Base-by-base conservation (phyloP, 352 stramenopile species). In the Pythium folliculosum region DNA sequence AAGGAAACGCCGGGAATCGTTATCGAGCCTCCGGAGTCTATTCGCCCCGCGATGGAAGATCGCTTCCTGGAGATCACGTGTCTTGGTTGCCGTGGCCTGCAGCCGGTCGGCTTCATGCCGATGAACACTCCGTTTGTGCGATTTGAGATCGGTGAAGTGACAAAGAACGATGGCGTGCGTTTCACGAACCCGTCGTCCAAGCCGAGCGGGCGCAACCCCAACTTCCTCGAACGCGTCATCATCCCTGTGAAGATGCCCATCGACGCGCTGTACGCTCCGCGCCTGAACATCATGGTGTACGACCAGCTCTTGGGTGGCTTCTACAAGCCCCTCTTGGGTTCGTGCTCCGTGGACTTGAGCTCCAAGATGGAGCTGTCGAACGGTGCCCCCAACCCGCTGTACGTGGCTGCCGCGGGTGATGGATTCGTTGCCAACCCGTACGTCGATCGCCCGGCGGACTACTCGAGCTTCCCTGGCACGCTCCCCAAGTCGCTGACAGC, bases 181-280 rank as follows among this genome's bases (percentile, higher is more conserved):
- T 84, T 89, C 55, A 94, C 86, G 38, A 89, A 89, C 48, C 71
- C 78, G 27, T 91, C 82, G 22, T 95, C 87, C 3, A 92, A 88
- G 64, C 90, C 90, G 5, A 90, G 77, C 27, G 83, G 80, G 2
- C 72, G 71, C 14, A 94, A 97, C 56, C 89, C 91, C 0, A 98
- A 98, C 70, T 98, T 95, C 66, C 72, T 96, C 30, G 84, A 97
- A 52, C 83, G 86, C 3, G 82, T 97, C 52, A 55, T 96, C 9
- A 77, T 97, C 17, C 86, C 86, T 5, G 75, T 98, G 4, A 80
- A 87, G 64, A 73, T 98, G 61, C 92, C 92, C 0, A 55, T 95
- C 0, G 83, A 98, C 70, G 82, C 87, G 6, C 72, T 95, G 25
- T 98, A 92, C 61, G 80, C 90, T 2, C 90, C 90, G 17, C 78